phyloP scores from a whole-genome alignment of 1,139 yeast species.

The Diutina ranongensis region DNA sequence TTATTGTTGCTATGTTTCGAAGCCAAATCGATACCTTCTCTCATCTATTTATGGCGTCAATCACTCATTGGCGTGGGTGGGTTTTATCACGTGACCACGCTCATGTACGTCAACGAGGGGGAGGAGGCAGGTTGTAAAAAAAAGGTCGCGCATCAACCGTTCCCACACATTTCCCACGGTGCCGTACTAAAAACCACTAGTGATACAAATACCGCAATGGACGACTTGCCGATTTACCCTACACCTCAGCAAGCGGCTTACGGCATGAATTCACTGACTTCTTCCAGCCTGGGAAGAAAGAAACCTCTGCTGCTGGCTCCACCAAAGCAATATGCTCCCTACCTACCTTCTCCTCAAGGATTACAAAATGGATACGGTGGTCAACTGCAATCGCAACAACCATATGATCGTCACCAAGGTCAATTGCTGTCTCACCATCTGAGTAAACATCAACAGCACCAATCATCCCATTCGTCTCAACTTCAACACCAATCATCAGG shows the following conservation, averaged over 20 bases:
- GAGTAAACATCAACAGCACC: slow-evolving; percentile 9
- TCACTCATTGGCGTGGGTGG: too few relatives aligned
- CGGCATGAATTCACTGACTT: slow-evolving; percentile 12
- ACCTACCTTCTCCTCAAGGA: slow-evolving; percentile 4
- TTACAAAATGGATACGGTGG: background rate
- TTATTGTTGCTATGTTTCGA: too few relatives aligned
- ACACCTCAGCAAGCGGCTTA: slow-evolving; percentile 38
- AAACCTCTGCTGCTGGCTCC: slow-evolving; percentile 3
- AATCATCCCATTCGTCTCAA: slow-evolving; percentile 12
- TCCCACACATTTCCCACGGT: too few relatives aligned
- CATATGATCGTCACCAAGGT: background rate
- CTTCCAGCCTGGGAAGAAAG: background rate
- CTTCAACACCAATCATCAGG: slow-evolving; percentile 6
- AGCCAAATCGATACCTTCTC: too few relatives aligned
- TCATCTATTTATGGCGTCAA: too few relatives aligned
- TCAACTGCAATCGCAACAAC: background rate
- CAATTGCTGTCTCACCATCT: slow-evolving; percentile 9
- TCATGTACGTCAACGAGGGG: too few relatives aligned
- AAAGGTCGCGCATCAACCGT: too few relatives aligned
- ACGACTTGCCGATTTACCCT: slow-evolving; percentile 37
- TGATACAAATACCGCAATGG: too few relatives aligned
- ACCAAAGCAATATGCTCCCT: slow-evolving; percentile 1
- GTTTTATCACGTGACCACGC: too few relatives aligned
- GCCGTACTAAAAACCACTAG: too few relatives aligned
- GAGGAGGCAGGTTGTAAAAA: too few relatives aligned